These are phyloP conservation scores for Aspergillus funiculosus DNA, from an alignment of 495 filamentous ascomycete genomes.

Conservation along the genomic window DNA sequence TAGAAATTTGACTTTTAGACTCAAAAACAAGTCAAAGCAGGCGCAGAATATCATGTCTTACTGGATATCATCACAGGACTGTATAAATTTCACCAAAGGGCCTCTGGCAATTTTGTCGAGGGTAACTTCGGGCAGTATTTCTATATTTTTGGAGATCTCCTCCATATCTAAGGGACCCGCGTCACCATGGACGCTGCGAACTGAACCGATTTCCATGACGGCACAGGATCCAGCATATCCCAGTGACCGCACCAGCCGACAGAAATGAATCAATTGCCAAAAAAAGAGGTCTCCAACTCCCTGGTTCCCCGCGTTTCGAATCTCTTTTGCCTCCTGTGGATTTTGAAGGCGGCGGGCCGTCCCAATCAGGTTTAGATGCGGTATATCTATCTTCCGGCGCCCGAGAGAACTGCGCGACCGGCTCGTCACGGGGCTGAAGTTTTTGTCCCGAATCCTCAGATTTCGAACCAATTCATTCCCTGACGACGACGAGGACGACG, in stretches of 20 bases:
- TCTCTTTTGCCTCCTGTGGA: conserved; percentile 21
- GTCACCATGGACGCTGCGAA: conserved; percentile 11
- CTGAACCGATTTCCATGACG: conserved; percentile 24
- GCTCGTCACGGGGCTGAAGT: conserved; percentile 40
- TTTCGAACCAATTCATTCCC: conserved; percentile 8
- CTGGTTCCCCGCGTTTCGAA: conserved; percentile 19
- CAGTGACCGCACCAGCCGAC: conserved; percentile 7
- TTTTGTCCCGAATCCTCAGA: conserved; percentile 32
- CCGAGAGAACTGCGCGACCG: conserved; percentile 5
- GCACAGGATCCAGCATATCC: conserved; percentile 19
- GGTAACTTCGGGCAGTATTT: conserved; percentile 35
- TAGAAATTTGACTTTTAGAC: conserved; percentile 12
- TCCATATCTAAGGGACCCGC: conserved; percentile 28
- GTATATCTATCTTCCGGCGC: conserved; percentile 23
- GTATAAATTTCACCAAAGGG: conserved; percentile 33
- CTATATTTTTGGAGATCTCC: conserved; percentile 31
- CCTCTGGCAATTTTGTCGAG: conserved; percentile 38
- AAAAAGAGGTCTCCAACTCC: conserved; percentile 10
- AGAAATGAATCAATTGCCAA: conserved; percentile 5
- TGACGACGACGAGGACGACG: conserved; percentile 2
- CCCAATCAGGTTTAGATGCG: conserved; percentile 28
- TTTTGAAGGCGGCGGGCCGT: conserved; percentile 27
- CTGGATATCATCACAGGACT: conserved; percentile 32
- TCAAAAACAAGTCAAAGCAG: background rate
- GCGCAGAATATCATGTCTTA: conserved; percentile 18